phyloP scores from a whole-genome alignment of 768 basidiomycete genomes.

The Leccinum uliginosum region DNA sequence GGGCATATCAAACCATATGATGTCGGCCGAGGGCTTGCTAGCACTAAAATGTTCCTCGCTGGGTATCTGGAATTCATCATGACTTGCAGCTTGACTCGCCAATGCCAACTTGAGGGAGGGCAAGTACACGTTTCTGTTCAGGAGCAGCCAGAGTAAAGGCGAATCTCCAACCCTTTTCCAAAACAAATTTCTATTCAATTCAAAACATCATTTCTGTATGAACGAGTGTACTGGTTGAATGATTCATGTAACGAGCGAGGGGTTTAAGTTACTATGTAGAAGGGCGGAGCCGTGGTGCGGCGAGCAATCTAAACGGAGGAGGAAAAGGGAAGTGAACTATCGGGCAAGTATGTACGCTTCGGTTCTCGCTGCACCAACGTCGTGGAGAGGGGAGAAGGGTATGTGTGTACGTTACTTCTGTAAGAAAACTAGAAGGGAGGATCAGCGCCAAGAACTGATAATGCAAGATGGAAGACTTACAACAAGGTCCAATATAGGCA shows the following conservation, averaged over 20 bases:
- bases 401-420: conserved; percentile 25
- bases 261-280: conserved; percentile 19
- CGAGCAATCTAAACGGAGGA: conserved; percentile 20
- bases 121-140: background rate
- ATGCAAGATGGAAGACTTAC: conserved; percentile 7
- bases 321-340: conserved; percentile 11
- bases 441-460: conserved; percentile 9
- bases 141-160: too few relatives aligned
- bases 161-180: background rate
- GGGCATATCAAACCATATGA: background rate
- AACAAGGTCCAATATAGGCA: conserved; percentile 26
- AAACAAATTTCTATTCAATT: conserved; percentile 25
- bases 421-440: conserved; percentile 18
- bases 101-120: background rate
- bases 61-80: conserved; percentile 1
- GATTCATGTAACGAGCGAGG: conserved; percentile 23
- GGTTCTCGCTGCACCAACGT: conserved; percentile 20
- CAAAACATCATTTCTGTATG: conserved; percentile 11
- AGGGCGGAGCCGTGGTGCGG: conserved; percentile 11
- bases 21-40: conserved; percentile 11
- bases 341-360: conserved; percentile 18
- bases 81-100: background rate
- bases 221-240: conserved; percentile 27
- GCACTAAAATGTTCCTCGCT: background rate
- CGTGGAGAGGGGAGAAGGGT: conserved; percentile 13